phyloP scores from a whole-genome alignment of 257 asterid species.

The Solanum boliviense region DNA sequence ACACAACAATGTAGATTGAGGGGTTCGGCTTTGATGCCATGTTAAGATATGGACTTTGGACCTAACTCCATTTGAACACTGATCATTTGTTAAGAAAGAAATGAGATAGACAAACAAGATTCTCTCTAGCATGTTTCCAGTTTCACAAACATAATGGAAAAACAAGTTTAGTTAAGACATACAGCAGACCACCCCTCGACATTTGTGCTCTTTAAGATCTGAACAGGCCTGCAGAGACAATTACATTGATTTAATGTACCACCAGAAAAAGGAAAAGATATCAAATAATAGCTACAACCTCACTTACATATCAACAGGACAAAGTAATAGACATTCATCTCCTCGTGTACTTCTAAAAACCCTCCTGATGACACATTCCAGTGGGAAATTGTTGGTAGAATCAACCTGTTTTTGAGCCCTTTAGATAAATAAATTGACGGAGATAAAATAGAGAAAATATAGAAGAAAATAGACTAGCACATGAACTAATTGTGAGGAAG shows the following conservation, averaged over 20 bases:
- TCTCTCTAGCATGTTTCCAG: not conserved
- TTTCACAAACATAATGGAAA: not conserved
- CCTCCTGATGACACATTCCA: conserved; percentile 89
- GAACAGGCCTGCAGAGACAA: conserved; percentile 71
- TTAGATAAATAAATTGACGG: not conserved
- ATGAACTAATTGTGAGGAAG: not conserved
- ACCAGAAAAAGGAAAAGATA: not conserved
- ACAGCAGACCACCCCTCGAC: conserved; percentile 99
- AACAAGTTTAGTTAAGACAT: conserved; percentile 20
- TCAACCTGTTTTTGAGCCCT: conserved; percentile 55
- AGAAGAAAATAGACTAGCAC: not conserved
- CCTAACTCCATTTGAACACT: not conserved
- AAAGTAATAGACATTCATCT: conserved; percentile 86
- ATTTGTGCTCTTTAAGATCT: conserved; percentile 84
- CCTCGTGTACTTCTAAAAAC: conserved; percentile 69
- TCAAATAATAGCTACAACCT: conserved; percentile 3
- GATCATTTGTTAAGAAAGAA: not conserved
- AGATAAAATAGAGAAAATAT: not conserved
- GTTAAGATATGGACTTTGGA: not conserved
- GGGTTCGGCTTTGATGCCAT: not conserved
- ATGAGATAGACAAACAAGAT: not conserved
- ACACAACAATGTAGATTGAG: not conserved
- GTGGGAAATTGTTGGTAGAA: conserved; percentile 67
- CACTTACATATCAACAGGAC: conserved; percentile 97
- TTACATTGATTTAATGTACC: not conserved